Base-by-base conservation (phyloP, 2,329 filamentous ascomycete genomes). In the Plectosphaerella cucumerina region DNA sequence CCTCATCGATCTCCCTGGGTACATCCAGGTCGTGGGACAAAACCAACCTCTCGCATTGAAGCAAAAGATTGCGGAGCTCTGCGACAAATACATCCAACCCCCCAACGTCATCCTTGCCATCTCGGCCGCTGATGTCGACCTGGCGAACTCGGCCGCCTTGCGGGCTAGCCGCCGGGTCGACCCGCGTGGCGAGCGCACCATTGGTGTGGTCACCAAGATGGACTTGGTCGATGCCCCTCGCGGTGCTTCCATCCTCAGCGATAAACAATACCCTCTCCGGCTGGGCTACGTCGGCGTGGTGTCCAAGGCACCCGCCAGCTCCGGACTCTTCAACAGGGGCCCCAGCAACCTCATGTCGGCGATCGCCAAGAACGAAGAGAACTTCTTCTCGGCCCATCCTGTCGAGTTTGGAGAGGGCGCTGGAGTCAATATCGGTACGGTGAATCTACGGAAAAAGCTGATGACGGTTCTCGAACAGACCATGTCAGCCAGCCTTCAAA, bases 151-250 rank as follows among this genome's bases (percentile, higher is more conserved):
- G 1, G 94, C 94, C 6, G 92, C 94, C 6, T 72, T 99, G 21
- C 81, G 92, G 59, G 91, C 94, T 17, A 96, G 92, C 59, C 82
- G 94, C 56, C 82, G 93, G 59, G 92, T 97, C 23, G 94, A 99
- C 62, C 94, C 94, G 1, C 81, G 94, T 54, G 94, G 94, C 50
- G 94, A 99, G 71, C 82, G 94, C 55, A 99, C 94, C 0, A 99
- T 99, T 63, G 94, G 94, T 43, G 94, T 99, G n/a, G 86, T 99
- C 41, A 99, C 94, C 3, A 99, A 99, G 73, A 97, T 99, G 93
- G 94, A 99, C 62, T 78, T 99, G 20, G 92, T 99, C 8, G 93
- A 97, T 59, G 80, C 94, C 3, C 74, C 77, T 8, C 84, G 93
- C 52, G 94, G 92, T 26, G 80, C 83, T 14, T 78, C 82, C 34